phyloP scores from a whole-genome alignment of 208 protist genomes.

The Wallacemonas sp. region DNA sequence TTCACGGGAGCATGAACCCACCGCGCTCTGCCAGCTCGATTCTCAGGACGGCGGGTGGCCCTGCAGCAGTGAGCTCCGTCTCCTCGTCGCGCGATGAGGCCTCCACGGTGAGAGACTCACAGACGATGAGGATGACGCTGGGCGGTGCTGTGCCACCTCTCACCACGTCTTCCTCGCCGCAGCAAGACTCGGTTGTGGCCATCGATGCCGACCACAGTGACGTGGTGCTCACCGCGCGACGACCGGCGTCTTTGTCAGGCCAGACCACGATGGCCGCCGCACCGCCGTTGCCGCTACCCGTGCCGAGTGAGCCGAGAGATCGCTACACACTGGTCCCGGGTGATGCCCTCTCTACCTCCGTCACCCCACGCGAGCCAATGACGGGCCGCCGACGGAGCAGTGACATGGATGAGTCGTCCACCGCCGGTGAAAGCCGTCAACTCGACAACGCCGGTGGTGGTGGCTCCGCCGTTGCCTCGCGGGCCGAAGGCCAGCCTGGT shows the following conservation, averaged over 20 bases:
- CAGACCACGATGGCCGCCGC: too few species aligned
- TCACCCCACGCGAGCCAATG: not conserved
- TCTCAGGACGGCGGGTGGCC: not conserved
- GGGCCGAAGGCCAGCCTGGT: too few species aligned
- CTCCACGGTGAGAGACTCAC: not conserved
- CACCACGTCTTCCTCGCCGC: not conserved
- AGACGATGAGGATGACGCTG: not conserved
- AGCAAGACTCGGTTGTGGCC: not conserved
- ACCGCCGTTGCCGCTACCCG: too few species aligned
- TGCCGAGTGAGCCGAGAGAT: not conserved
- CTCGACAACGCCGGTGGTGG: not conserved
- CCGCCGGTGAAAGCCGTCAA: not conserved
- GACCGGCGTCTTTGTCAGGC: not conserved
- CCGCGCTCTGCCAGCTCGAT: too few species aligned
- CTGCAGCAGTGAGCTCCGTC: not conserved
- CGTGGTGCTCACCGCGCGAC: conserved; percentile 5
- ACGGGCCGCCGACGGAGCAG: not conserved
- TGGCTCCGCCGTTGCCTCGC: too few species aligned
- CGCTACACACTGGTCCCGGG: not conserved
- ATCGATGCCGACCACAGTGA: conserved; percentile 1
- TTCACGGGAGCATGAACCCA: not conserved
- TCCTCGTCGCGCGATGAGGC: not conserved
- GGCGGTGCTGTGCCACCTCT: too few species aligned
- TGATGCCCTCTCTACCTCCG: not conserved
- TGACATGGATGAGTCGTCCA: not conserved